Evolutionary conservation across 805 yeast species (phyloP).

Genomic region (Pichia cabralensis): DNA sequence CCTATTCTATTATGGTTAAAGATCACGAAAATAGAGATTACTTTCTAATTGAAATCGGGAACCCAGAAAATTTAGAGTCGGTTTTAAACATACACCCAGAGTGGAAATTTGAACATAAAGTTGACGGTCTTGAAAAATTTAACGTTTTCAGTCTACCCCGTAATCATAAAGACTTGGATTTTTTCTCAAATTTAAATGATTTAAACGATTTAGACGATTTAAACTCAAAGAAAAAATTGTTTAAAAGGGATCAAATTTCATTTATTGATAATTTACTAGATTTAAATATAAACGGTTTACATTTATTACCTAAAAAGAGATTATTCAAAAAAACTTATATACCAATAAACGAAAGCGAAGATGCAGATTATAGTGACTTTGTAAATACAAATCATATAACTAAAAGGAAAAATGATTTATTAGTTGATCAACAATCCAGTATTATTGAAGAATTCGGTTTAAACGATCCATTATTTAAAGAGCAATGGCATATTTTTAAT

Average conservation of each 20-base stretch:
- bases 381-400: too few relatives aligned
- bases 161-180: constrained; percentile 22
- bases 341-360: constrained; percentile 16
- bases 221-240: background rate
- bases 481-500: constrained; percentile 92
- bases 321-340: constrained; percentile 54
- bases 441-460: constrained; percentile 50
- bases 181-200: constrained; percentile 29
- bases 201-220: constrained; percentile 12
- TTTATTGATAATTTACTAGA: constrained; percentile 22
- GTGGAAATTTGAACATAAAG: constrained; percentile 55
- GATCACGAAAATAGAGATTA: constrained; percentile 7
- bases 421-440: constrained; percentile 34
- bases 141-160: constrained; percentile 55
- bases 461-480: constrained; percentile 69
- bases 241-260: constrained; percentile 12
- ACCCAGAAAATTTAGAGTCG: constrained; percentile 2
- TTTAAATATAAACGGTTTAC: constrained; percentile 37
- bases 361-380: too few relatives aligned
- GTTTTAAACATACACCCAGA: constrained; percentile 31
- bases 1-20: background rate
- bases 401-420: constrained; percentile 36
- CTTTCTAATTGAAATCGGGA: constrained; percentile 4
- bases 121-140: constrained; percentile 50
- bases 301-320: constrained; percentile 41